A percentile compares a stretch with the other conserved stretches of the same genome.
Evolutionary conservation across 2,329 filamentous ascomycete genomes (phyloP).

Genomic region (Aspergillus sp.): DNA sequence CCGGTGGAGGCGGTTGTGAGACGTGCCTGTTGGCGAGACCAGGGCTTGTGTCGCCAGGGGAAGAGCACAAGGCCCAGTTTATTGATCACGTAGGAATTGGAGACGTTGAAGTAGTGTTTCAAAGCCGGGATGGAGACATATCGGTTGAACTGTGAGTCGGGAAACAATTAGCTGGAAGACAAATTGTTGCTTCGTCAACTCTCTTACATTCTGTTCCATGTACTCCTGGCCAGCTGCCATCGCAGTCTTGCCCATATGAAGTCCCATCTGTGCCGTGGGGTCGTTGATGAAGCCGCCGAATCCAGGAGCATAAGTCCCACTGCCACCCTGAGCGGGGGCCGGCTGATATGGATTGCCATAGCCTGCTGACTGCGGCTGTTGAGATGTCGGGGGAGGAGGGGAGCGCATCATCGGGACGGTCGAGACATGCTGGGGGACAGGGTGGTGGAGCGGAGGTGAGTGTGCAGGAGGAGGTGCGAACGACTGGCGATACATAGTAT

Average conservation of each 20-base stretch:
- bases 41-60: conserved; percentile 96
- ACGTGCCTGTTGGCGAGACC: conserved; percentile 83
- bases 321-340: conserved; percentile 46
- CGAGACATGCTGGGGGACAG: conserved; percentile 96
- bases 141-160: conserved; percentile 65
- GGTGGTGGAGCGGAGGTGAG: conserved; percentile 93
- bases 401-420: conserved; percentile 96
- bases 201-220: conserved; percentile 83
- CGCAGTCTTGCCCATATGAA: conserved; percentile 90
- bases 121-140: conserved; percentile 91
- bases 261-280: conserved; percentile 90
- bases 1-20: conserved; percentile 46
- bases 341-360: conserved; percentile 57
- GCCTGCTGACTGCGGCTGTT: conserved; percentile 64
- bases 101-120: conserved; percentile 99
- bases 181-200: neutral
- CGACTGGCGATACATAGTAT: conserved; percentile 78
- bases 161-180: neutral
- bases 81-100: conserved; percentile 92
- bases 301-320: conserved; percentile 55
- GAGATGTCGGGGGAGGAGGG: conserved; percentile 77
- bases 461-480: conserved; percentile 76
- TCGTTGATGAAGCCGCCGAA: conserved; percentile 97
- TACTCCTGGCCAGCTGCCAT: conserved; percentile 92
- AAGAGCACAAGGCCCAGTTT: conserved; percentile 94